Percentiles rank a stretch among this genome's conserved stretches.
Conservation (phyloP, 257 asterid species). For the Solanum medicagineum region DNA sequence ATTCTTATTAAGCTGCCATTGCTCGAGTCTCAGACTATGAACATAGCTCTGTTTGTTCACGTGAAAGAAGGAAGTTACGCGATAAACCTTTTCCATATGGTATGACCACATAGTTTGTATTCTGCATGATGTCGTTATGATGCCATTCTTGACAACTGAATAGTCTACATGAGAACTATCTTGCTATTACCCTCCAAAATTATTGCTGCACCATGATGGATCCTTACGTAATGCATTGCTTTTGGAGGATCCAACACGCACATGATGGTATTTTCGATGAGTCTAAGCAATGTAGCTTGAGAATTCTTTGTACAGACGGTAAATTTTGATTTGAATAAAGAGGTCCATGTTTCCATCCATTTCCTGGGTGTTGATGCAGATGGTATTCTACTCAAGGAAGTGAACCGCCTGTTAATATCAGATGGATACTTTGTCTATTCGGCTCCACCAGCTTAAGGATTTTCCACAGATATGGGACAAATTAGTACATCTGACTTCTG, state of each 20-base stretch:
- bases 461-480: constrained; percentile 75
- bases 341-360: background rate
- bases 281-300: background rate
- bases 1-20: background rate
- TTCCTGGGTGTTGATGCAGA: constrained; percentile 32
- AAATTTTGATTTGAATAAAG: background rate
- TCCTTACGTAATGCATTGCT: background rate
- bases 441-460: constrained; percentile 96
- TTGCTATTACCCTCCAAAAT: background rate
- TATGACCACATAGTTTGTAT: background rate
- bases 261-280: background rate
- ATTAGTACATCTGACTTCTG: constrained; percentile 56
- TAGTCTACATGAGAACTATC: background rate
- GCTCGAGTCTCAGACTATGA: background rate
- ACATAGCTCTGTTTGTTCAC: background rate
- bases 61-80: background rate
- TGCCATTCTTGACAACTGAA: background rate
- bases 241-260: background rate
- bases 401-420: constrained; percentile 58
- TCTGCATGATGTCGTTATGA: background rate
- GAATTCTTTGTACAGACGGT: background rate
- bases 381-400: constrained; percentile 81
- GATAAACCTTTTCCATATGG: background rate
- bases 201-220: background rate
- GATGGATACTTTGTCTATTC: constrained; percentile 88